Percentiles rank a stretch among this genome's conserved stretches.
Conservation (phyloP, 768 basidiomycete genomes). For the Calocybe indica region DNA sequence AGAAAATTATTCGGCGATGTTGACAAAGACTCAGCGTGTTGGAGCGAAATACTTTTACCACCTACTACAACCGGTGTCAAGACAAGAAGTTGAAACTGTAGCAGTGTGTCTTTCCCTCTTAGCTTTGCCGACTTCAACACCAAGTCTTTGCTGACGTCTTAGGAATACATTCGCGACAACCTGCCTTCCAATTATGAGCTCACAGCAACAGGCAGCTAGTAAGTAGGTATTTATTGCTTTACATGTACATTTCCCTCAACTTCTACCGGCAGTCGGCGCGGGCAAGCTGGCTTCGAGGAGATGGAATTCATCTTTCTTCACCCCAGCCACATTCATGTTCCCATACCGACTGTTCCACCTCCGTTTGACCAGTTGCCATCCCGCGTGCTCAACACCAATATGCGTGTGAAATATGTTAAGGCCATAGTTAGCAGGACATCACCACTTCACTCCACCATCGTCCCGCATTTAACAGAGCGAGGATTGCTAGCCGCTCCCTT, state of each 20-base stretch:
- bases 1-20: no score
- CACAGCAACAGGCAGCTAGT: conserved; percentile 53
- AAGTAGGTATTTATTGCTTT: conserved; percentile 16
- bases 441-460: conserved; percentile 26
- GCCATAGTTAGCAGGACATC: background rate
- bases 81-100: conserved; percentile 37
- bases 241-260: background rate
- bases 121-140: background rate
- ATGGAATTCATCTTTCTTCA: conserved; percentile 41
- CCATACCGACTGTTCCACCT: conserved; percentile 24
- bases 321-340: conserved; percentile 37
- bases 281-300: conserved; percentile 20
- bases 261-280: conserved; percentile 43
- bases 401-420: background rate
- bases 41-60: conserved; percentile 35
- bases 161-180: conserved; percentile 46
- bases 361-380: conserved; percentile 4
- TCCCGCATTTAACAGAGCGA: conserved; percentile 34
- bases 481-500: conserved; percentile 40
- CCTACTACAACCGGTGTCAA: conserved; percentile 26
- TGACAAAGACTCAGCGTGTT: conserved; percentile 4
- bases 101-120: conserved; percentile 27
- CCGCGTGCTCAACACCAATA: background rate
- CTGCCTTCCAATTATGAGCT: conserved; percentile 44
- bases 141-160: background rate